These are phyloP conservation scores for Karstenula rhodostoma DNA, from an alignment of 2,329 filamentous ascomycete species.

Conservation along the genomic window DNA sequence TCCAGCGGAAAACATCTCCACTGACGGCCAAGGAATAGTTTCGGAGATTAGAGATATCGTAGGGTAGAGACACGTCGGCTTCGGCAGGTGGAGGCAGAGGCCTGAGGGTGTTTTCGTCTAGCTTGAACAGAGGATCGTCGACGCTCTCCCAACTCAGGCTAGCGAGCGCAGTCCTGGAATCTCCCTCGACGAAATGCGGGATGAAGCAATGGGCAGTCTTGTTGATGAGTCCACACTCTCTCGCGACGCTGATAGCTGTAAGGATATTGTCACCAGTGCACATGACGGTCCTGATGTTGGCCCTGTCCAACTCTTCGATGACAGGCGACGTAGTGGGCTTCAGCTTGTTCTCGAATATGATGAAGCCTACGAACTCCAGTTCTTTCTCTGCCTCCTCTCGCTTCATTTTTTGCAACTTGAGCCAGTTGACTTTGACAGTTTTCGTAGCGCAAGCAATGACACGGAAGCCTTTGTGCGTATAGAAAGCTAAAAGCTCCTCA, in stretches of 20 bases:
- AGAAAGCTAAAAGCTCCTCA: conserved; percentile 85
- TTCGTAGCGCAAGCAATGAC: conserved; percentile 96
- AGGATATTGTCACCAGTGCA: conserved; percentile 98
- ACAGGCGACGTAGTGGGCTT: conserved; percentile 86
- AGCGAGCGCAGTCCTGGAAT: conserved; percentile 75
- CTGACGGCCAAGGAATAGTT: conserved; percentile 91
- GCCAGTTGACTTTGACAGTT: conserved; percentile 89
- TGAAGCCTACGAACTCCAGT: conserved; percentile 92
- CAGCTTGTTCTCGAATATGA: conserved; percentile 98
- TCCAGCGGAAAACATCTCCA: conserved; percentile 96
- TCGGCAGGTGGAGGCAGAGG: conserved; percentile 76
- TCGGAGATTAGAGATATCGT: conserved; percentile 79
- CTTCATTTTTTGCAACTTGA: conserved; percentile 93
- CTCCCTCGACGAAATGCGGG: conserved; percentile 84
- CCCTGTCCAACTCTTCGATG: conserved; percentile 80
- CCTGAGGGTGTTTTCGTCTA: conserved; percentile 82
- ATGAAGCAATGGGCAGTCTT: conserved; percentile 88
- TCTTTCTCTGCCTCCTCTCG: conserved; percentile 83
- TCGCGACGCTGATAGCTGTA: conserved; percentile 93
- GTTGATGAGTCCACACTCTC: conserved; percentile 86
- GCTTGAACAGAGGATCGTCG: conserved; percentile 79
- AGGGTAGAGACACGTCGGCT: conserved; percentile 82
- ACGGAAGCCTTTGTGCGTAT: conserved; percentile 94
- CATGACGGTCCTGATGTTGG: conserved; percentile 91
- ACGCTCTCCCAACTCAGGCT: conserved; percentile 90